Evolutionary conservation across 139 green algal genomes (phyloP).

Genomic region (Bryopsis sp.): DNA sequence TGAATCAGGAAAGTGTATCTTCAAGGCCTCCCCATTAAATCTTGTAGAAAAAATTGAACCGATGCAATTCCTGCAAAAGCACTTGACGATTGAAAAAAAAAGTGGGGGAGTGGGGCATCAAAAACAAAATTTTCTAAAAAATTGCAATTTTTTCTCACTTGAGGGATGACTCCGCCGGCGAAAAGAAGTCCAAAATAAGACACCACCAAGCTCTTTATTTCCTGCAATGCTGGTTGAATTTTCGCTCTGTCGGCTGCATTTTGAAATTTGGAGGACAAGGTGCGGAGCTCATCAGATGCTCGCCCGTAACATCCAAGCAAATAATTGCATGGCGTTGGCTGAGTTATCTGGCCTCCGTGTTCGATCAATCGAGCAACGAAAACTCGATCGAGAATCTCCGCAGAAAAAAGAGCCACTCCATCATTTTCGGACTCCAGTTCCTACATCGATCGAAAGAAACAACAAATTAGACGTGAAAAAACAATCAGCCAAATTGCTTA

Average conservation of each 20-base stretch:
- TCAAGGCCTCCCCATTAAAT: background rate
- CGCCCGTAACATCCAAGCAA: constrained; percentile 56
- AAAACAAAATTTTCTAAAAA: too few species aligned
- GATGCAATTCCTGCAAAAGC: too few species aligned
- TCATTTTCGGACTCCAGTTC: too few species aligned
- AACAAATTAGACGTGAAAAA: too few species aligned
- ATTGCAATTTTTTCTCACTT: too few species aligned
- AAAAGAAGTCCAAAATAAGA: constrained; percentile 73
- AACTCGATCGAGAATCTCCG: constrained; percentile 50
- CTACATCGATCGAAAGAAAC: too few species aligned
- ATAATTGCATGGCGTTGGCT: constrained; percentile 63
- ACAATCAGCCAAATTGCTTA: too few species aligned
- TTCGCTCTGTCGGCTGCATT: constrained; percentile 19
- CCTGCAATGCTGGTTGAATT: constrained; percentile 19
- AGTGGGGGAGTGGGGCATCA: background rate
- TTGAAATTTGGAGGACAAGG: constrained; percentile 9
- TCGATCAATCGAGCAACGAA: constrained; percentile 71
- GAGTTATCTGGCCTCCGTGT: constrained; percentile 33
- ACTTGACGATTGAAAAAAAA: background rate
- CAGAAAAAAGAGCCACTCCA: constrained; percentile 24
- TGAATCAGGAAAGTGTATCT: too few species aligned
- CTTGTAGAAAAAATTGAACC: background rate
- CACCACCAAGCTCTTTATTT: constrained; percentile 64
- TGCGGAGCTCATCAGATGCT: constrained; percentile 33
- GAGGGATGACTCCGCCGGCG: constrained; percentile 64